A percentile compares a stretch with the other conserved stretches of the same genome.
These are phyloP conservation scores for Trichoderma virens DNA, from an alignment of 495 filamentous ascomycete genomes.

Conservation along the genomic window DNA sequence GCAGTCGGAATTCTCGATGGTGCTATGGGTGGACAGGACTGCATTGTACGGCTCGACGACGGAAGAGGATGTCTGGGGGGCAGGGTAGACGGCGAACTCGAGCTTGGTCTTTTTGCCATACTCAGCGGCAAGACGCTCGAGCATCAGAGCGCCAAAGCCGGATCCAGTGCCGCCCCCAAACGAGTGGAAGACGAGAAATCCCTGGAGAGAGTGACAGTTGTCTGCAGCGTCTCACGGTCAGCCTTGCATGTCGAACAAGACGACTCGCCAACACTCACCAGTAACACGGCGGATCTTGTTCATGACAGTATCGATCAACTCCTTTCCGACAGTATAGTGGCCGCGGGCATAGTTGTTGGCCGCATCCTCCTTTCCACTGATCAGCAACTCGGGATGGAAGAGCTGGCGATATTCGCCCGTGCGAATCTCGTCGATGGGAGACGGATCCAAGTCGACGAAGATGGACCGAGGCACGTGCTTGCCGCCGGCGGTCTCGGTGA, in stretches of 20 bases:
- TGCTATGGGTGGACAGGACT: constrained; percentile 97
- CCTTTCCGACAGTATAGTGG: constrained; percentile 98
- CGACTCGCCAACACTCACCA: constrained; percentile 41
- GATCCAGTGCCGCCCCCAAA: constrained; percentile 99
- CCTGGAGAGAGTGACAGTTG: constrained; percentile 94
- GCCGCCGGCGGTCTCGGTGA: constrained; percentile 75
- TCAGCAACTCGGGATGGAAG: constrained; percentile 98
- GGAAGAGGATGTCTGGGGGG: constrained; percentile 90
- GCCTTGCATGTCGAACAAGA: constrained; percentile 8
- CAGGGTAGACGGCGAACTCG: constrained; percentile 97
- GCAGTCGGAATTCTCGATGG: constrained; percentile 98
- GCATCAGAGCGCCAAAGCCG: constrained; percentile 93
- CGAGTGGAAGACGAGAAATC: constrained; percentile 98
- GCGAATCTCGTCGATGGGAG: constrained; percentile 87
- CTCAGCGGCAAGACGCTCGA: constrained; percentile 96
- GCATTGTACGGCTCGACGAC: constrained; percentile 99
- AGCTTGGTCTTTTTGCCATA: constrained; percentile 99
- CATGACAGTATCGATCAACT: constrained; percentile 93
- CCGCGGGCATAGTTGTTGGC: constrained; percentile 99
- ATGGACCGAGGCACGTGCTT: constrained; percentile 89
- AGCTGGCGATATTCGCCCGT: constrained; percentile 91
- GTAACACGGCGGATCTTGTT: constrained; percentile 94
- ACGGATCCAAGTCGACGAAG: constrained; percentile 84
- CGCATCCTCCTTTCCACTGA: constrained; percentile 98
- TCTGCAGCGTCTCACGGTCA: constrained; percentile 47